Conservation (phyloP, 2,329 filamentous ascomycete species). For the Calonectria pseudoturangicola region DNA sequence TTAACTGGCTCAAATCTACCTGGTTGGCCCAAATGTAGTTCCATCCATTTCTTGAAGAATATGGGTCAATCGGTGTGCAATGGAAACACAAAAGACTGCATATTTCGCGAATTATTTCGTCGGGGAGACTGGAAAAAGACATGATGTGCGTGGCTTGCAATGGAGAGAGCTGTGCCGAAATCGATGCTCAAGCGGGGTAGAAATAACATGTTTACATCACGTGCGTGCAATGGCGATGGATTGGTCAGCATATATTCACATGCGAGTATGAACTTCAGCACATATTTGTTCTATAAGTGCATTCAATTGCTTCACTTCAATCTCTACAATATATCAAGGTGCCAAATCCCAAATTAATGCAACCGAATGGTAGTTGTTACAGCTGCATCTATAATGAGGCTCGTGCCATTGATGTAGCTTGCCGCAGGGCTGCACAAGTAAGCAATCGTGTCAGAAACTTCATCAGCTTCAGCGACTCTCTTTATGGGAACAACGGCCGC, state of each 20-base stretch:
- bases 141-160: neutral
- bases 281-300: too few relatives aligned
- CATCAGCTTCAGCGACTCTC: conserved; percentile 18
- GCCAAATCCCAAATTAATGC: neutral
- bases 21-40: too few relatives aligned
- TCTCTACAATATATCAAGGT: neutral
- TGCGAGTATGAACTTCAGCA: too few relatives aligned
- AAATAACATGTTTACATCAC: neutral
- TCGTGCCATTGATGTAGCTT: conserved; percentile 21
- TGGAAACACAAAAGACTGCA: neutral
- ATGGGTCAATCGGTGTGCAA: neutral
- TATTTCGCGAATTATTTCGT: neutral
- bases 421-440: conserved; percentile 23
- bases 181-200: neutral
- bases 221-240: neutral
- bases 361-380: neutral
- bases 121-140: neutral
- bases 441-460: conserved; percentile 24
- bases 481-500: conserved; percentile 3
- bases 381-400: neutral
- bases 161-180: neutral
- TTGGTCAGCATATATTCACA: too few relatives aligned
- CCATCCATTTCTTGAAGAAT: neutral
- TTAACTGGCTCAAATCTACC: neutral
- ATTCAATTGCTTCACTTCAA: neutral